These are phyloP conservation scores for Auricularia sp. DNA, from an alignment of 768 basidiomycete species.

Conservation along the genomic window DNA sequence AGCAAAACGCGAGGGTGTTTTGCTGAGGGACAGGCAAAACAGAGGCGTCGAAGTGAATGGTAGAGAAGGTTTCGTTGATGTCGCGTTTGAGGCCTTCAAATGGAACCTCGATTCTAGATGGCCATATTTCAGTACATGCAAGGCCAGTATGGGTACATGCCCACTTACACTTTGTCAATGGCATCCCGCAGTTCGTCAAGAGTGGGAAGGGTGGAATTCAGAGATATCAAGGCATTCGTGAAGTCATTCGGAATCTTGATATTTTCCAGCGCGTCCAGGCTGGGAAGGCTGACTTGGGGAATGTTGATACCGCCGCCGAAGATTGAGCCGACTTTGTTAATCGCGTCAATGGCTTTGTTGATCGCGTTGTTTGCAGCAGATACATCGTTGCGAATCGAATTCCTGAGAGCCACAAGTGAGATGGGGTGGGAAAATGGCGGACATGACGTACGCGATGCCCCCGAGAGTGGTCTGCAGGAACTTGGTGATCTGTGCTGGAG, in stretches of 20 bases:
- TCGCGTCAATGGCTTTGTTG: constrained; percentile 44
- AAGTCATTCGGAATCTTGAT: constrained; percentile 74
- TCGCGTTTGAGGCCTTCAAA: constrained; percentile 82
- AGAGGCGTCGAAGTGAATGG: constrained; percentile 61
- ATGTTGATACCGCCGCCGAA: constrained; percentile 50
- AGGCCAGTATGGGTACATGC: not conserved
- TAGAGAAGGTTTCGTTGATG: constrained; percentile 76
- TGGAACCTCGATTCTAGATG: constrained; percentile 61
- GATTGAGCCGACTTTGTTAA: constrained; percentile 66
- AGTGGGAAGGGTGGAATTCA: constrained; percentile 76
- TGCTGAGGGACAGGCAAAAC: constrained; percentile 67
- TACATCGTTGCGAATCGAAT: constrained; percentile 59
- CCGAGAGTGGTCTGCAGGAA: constrained; percentile 51
- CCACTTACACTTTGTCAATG: constrained; percentile 55
- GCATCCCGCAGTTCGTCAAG: constrained; percentile 62
- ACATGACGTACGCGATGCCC: constrained; percentile 38
- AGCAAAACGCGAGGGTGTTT: constrained; percentile 65
- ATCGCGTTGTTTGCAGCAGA: constrained; percentile 58
- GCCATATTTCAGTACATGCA: constrained; percentile 1
- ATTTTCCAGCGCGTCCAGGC: constrained; percentile 61
- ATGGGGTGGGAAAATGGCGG: not conserved
- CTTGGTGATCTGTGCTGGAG: constrained; percentile 48
- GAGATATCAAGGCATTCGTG: constrained; percentile 54
- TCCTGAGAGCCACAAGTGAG: not conserved
- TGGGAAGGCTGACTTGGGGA: constrained; percentile 67